A percentile compares a stretch with the other conserved stretches of the same genome.
phyloP scores from a whole-genome alignment of 352 stramenopile genomes.

The Pythium myriotylum region DNA sequence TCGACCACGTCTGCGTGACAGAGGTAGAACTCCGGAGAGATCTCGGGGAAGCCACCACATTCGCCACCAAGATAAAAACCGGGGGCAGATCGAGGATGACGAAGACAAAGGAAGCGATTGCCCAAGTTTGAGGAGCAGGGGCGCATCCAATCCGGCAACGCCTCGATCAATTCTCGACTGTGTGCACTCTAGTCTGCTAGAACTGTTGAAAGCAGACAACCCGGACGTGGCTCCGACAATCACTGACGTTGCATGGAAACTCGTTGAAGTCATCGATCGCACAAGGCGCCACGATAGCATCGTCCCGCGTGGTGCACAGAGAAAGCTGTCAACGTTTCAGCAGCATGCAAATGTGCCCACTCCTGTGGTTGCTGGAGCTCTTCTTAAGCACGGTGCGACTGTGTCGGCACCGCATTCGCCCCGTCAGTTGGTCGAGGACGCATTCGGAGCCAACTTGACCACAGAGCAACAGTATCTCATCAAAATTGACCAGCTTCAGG shows the following conservation, averaged over 20 bases:
- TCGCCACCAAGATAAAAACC: constrained; percentile 11
- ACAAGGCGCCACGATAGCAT: constrained; percentile 28
- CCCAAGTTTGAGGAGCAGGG: constrained; percentile 3
- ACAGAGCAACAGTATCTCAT: constrained; percentile 63
- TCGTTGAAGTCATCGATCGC: constrained; percentile 55
- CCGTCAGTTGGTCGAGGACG: constrained; percentile 9
- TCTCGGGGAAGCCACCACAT: constrained; percentile 3
- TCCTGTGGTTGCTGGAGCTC: not conserved
- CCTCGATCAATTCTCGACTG: constrained; percentile 35
- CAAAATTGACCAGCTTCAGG: constrained; percentile 69
- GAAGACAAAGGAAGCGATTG: constrained; percentile 1
- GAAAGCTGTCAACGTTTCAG: constrained; percentile 8
- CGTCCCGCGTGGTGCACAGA: not conserved
- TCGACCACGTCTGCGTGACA: constrained; percentile 49
- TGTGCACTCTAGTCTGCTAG: constrained; percentile 49
- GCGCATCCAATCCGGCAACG: constrained; percentile 10
- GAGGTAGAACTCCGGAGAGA: constrained; percentile 37
- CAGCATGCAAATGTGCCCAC: not conserved
- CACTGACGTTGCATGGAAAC: constrained; percentile 50
- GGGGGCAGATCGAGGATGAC: not conserved
- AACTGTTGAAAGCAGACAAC: constrained; percentile 57
- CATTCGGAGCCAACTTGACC: constrained; percentile 33
- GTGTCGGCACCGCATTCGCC: not conserved
- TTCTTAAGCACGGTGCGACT: not conserved
- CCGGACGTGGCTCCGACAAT: constrained; percentile 12